These are phyloP conservation scores for Hevea brasiliensis DNA, from an alignment of 345 rosid species.

Conservation along the genomic window DNA sequence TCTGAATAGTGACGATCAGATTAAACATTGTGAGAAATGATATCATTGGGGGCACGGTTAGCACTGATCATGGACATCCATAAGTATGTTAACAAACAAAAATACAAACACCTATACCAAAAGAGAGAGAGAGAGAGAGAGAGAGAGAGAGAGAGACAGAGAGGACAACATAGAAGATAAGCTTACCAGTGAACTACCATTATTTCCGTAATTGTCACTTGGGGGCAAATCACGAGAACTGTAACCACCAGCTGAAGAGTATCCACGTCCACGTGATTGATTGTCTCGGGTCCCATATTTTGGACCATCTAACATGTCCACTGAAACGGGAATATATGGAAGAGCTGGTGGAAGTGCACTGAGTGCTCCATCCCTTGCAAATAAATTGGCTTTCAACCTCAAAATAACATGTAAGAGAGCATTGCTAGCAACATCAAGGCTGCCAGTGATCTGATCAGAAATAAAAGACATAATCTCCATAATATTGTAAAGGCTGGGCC, in stretches of 20 bases:
- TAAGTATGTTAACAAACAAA: not conserved
- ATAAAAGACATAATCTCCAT: not conserved
- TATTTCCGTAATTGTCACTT: conserved; percentile 23
- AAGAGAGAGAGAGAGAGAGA: not conserved
- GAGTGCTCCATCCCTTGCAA: conserved; percentile 38
- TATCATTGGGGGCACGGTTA: not conserved
- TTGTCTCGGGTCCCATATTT: conserved; percentile 28
- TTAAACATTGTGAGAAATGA: not conserved
- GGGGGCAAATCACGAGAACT: conserved; percentile 22
- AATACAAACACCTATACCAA: not conserved
- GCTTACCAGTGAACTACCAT: conserved; percentile 25
- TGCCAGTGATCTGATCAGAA: conserved; percentile 34
- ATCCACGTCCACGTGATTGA: conserved; percentile 31
- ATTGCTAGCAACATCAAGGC: conserved; percentile 36
- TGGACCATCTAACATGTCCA: conserved; percentile 25
- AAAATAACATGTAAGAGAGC: conserved; percentile 33
- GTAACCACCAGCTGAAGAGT: conserved; percentile 27
- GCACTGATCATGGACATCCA: not conserved
- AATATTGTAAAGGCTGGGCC: not conserved
- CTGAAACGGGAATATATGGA: conserved; percentile 28
- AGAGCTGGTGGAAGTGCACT: conserved; percentile 26
- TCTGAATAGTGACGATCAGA: conserved; percentile 15
- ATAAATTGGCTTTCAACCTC: conserved; percentile 38
- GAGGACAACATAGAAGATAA: not conserved
- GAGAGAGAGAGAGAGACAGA: not conserved